Evolutionary conservation across 495 filamentous ascomycete genomes (phyloP).

Genomic region (Penicillium cataractarum): DNA sequence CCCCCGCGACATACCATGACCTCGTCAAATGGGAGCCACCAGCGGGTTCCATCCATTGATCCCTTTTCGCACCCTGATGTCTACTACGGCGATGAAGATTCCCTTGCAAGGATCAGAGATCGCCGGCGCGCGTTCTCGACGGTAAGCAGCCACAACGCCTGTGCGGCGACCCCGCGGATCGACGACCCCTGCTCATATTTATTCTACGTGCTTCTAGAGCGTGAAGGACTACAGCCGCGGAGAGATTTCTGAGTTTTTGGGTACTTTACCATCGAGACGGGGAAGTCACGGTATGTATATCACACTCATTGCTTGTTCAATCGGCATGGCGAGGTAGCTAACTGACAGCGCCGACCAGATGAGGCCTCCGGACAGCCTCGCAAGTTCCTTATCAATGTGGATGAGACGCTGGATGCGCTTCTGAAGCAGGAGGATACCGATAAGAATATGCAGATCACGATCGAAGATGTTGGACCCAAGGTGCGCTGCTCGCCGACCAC

Average conservation of each 20-base stretch:
- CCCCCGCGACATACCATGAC: slow-evolving; percentile 32
- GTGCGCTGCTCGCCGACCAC: slow-evolving; percentile 43
- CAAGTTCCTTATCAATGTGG: slow-evolving; percentile 77
- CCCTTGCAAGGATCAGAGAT: slow-evolving; percentile 34
- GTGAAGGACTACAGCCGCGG: slow-evolving; percentile 41
- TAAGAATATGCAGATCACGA: slow-evolving; percentile 90
- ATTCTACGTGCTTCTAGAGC: slow-evolving; percentile 28
- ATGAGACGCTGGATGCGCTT: slow-evolving; percentile 71
- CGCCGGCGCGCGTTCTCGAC: slow-evolving; percentile 51
- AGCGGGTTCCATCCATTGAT: slow-evolving; percentile 42
- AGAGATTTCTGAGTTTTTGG: slow-evolving; percentile 41
- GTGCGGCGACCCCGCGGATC: slow-evolving; percentile 22
- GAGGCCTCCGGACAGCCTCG: slow-evolving; percentile 56
- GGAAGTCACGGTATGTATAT: slow-evolving; percentile 51
- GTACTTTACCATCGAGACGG: slow-evolving; percentile 41
- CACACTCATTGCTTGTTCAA: too few species aligned
- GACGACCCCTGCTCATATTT: slow-evolving; percentile 19
- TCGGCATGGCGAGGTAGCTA: not conserved
- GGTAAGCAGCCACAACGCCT: slow-evolving; percentile 43
- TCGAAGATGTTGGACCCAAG: slow-evolving; percentile 94
- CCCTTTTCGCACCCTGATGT: slow-evolving; percentile 52
- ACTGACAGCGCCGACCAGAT: slow-evolving; percentile 42
- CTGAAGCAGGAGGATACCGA: slow-evolving; percentile 87
- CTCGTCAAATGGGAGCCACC: slow-evolving; percentile 37
- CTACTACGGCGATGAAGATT: slow-evolving; percentile 54